Base-by-base conservation (phyloP, 306 rosid genomes). In the Quercus cerris region DNA sequence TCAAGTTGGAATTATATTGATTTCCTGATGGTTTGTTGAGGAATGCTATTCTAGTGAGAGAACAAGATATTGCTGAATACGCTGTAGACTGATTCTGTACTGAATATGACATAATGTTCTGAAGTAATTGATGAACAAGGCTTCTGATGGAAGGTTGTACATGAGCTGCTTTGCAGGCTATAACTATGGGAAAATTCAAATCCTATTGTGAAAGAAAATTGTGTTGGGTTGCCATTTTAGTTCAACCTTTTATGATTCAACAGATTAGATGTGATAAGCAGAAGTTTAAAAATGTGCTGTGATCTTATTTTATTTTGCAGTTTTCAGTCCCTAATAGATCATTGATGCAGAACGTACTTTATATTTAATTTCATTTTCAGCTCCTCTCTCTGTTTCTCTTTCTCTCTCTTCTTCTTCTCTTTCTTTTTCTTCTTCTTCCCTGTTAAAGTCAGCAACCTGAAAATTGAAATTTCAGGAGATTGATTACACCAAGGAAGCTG, bases 401-500 rank as follows among this genome's bases (percentile, higher is more conserved):
- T 33, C 25, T 18, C 1, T 18, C 25, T 2, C 25, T 19, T 15
- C 15, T 28, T 63, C 14, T 27, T 74, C 41, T 35, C 1, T 7
- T 38, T 6, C 44, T 38, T 38, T 7, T 38, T 38, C 44, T 38
- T 38, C 44, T 35, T 38, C 76, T 67, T 20, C 51, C 35, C 74
- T 61, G 68, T 72, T 78, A 44, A 38, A 33, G 9, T 52, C 38
- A 54, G 15, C 15, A 33, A 54, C 51, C 9, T 11, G 38, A 17
- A 64, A n/a, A n/a, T 15, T 74, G 71, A 18, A 55, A 75, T 82
- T 86, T 87, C 98, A 95, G 99, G 99, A 95, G 89, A 95, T 95
- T 83, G 99, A 95, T 87, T 95, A 95, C 89, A 95, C 97, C 85
- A 93, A 90, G 93, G 99, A 95, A 89, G 99, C 97, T 58, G 93